Conservation (phyloP, 768 basidiomycete genomes). For the Termitomyces sp. region DNA sequence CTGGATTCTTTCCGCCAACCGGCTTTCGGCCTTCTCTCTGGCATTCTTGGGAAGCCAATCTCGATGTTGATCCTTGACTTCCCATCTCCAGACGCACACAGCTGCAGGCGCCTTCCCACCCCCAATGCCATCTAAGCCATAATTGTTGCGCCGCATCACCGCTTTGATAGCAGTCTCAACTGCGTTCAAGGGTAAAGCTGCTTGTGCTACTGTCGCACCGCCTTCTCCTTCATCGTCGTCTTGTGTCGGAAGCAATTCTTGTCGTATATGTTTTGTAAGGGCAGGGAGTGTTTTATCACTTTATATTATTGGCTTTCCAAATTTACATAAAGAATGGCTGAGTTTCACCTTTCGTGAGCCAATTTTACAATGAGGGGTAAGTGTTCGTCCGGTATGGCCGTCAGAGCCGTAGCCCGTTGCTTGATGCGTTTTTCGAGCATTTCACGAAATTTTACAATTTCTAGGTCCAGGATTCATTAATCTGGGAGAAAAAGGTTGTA, state of each 20-base stretch:
- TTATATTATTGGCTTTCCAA: not conserved
- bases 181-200: constrained; percentile 39
- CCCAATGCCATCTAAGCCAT: constrained; percentile 58
- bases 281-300: constrained; percentile 69
- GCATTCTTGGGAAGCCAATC: constrained; percentile 66
- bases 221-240: constrained; percentile 45
- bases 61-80: constrained; percentile 53
- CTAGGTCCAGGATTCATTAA: constrained; percentile 27
- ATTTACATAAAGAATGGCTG: not conserved
- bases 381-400: constrained; percentile 60
- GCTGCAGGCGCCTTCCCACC: constrained; percentile 53
- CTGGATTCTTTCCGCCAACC: constrained; percentile 61
- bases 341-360: constrained; percentile 73
- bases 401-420: constrained; percentile 43
- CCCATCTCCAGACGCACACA: constrained; percentile 85
- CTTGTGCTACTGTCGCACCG: constrained; percentile 24
- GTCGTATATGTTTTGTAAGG: constrained; percentile 65
- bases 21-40: constrained; percentile 52
- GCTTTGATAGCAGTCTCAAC: constrained; percentile 64
- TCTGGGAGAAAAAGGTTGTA: not conserved
- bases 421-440: constrained; percentile 56
- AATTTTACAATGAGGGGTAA: constrained; percentile 75
- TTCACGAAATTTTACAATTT: constrained; percentile 72
- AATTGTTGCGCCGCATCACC: constrained; percentile 68
- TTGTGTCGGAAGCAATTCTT: constrained; percentile 57